These are phyloP conservation scores for Paramecium biaurelia DNA, from an alignment of 73 alveolate species.

Conservation along the genomic window DNA sequence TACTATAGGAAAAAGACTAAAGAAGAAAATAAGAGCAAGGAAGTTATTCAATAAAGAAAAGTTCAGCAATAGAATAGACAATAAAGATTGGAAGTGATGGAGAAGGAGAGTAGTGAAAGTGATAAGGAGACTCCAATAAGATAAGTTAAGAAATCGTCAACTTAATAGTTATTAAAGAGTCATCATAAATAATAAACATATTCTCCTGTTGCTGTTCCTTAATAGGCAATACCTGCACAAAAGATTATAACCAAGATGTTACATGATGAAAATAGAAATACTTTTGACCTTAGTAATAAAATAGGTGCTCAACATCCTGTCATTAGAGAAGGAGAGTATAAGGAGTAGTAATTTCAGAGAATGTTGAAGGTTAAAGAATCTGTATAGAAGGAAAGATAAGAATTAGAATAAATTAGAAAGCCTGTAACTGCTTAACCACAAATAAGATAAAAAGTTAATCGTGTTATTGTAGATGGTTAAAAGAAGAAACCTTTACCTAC, in stretches of 20 bases:
- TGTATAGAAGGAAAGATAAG: not conserved
- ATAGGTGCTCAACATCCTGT: conserved; percentile 30
- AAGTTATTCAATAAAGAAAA: not conserved
- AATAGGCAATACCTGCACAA: conserved; percentile 18
- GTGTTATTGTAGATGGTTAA: not conserved
- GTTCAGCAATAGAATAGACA: not conserved
- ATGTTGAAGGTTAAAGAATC: not conserved
- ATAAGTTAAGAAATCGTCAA: not conserved
- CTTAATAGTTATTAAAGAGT: not conserved
- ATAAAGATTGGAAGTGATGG: not conserved
- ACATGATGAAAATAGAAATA: conserved; percentile 21
- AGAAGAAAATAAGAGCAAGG: not conserved
- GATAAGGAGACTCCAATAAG: not conserved
- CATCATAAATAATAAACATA: not conserved
- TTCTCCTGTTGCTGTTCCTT: not conserved
- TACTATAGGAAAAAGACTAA: not conserved
- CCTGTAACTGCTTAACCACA: not conserved
- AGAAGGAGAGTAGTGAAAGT: not conserved
- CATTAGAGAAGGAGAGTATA: not conserved
- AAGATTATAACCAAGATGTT: not conserved
- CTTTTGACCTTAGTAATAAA: conserved; percentile 29
- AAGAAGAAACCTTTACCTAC: not conserved
- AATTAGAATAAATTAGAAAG: not conserved
- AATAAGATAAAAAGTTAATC: not conserved
- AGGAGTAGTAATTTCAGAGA: not conserved